Evolutionary conservation across 495 filamentous ascomycete species (phyloP).

Genomic region (Aspergillus wentii): DNA sequence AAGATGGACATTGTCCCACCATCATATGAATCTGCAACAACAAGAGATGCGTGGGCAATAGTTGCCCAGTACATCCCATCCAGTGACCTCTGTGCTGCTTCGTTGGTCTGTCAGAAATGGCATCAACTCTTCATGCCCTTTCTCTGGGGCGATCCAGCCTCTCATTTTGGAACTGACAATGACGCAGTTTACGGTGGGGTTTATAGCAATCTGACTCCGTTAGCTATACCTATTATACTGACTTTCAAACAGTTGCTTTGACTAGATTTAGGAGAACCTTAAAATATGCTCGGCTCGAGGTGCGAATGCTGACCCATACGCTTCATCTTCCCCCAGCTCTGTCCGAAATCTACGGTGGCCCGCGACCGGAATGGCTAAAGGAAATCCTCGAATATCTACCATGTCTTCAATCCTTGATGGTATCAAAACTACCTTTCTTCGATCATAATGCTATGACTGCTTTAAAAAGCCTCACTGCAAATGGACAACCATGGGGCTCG

Average conservation of each 20-base stretch:
- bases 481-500: slow-evolving; percentile 18
- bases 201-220: not conserved
- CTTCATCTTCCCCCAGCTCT: slow-evolving; percentile 63
- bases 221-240: not conserved
- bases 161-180: slow-evolving; percentile 58
- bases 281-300: slow-evolving; percentile 46
- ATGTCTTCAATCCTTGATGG: slow-evolving; percentile 56
- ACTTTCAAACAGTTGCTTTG: slow-evolving; percentile 45
- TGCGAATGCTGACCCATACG: slow-evolving; percentile 57
- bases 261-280: slow-evolving; percentile 59
- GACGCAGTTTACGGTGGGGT: slow-evolving; percentile 54
- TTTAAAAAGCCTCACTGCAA: slow-evolving; percentile 25
- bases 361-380: slow-evolving; percentile 55
- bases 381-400: slow-evolving; percentile 58
- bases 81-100: slow-evolving; percentile 53
- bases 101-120: slow-evolving; percentile 55
- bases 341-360: slow-evolving; percentile 61
- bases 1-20: slow-evolving; percentile 53
- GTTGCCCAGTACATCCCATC: slow-evolving; percentile 58
- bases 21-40: slow-evolving; percentile 54
- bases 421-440: slow-evolving; percentile 58
- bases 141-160: slow-evolving; percentile 63
- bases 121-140: slow-evolving; percentile 56
- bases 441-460: slow-evolving; percentile 57
- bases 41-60: slow-evolving; percentile 56